These are phyloP conservation scores for Pleurostoma richardsiae DNA, from an alignment of 2,329 filamentous ascomycete genomes.

Conservation along the genomic window DNA sequence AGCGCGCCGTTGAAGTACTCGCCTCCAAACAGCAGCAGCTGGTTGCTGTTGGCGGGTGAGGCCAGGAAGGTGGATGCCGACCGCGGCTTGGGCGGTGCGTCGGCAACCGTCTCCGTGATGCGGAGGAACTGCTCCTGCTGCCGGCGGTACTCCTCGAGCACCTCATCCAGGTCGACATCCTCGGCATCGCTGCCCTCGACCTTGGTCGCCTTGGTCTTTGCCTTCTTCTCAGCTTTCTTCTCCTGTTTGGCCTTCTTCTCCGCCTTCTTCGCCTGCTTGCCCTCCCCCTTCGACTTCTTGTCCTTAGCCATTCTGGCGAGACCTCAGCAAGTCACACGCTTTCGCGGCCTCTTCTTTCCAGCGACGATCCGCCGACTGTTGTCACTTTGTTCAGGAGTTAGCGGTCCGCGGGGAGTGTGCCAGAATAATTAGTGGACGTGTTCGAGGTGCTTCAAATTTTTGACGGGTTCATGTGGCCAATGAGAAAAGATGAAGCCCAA, in stretches of 20 bases:
- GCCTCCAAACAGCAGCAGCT: conserved; percentile 86
- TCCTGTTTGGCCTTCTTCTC: conserved; percentile 74
- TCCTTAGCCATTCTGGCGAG: conserved; percentile 35
- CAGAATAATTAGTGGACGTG: no score
- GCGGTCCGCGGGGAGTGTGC: no score
- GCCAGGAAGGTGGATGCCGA: conserved; percentile 79
- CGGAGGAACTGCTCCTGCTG: conserved; percentile 93
- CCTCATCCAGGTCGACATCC: conserved; percentile 87
- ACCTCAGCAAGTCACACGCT: no score
- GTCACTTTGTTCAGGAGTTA: no score
- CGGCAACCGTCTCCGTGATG: conserved; percentile 73
- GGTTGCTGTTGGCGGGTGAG: conserved; percentile 79
- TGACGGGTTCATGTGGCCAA: no score
- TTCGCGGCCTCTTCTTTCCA: no score
- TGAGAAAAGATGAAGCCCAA: no score
- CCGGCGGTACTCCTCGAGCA: conserved; percentile 87
- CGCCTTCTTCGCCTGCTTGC: conserved; percentile 43
- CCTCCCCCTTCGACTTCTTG: conserved; percentile 34
- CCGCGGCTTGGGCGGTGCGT: conserved; percentile 69
- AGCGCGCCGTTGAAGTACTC: conserved; percentile 93
- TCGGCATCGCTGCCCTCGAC: conserved; percentile 81
- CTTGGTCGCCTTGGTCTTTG: conserved; percentile 65
- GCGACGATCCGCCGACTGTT: no score
- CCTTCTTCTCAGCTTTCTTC: conserved; percentile 85
- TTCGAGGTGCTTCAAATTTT: no score